These are phyloP conservation scores for Aspergillus fumigatus DNA, from an alignment of 2,329 filamentous ascomycete species.

Conservation along the genomic window DNA sequence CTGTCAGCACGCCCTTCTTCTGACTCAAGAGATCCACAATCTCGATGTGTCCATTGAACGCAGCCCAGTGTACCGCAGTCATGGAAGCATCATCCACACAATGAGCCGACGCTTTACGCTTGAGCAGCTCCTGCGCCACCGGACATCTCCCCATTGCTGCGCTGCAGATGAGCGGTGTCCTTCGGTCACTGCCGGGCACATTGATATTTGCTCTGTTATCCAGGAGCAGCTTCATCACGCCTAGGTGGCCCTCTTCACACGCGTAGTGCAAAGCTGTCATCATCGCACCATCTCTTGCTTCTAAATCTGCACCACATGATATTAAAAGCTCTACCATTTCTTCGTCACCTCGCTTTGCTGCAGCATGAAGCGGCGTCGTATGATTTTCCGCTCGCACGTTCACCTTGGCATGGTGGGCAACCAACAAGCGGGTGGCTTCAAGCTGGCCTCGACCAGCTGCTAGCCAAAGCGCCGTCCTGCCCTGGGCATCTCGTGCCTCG, in stretches of 20 bases:
- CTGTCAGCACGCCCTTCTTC: conserved; percentile 24
- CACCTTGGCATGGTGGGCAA: conserved; percentile 29
- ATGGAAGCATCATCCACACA: conserved; percentile 30
- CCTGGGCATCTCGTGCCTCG: conserved; percentile 27
- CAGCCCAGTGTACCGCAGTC: conserved; percentile 38
- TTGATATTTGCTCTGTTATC: conserved; percentile 31
- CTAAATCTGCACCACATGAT: conserved; percentile 29
- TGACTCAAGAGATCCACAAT: conserved; percentile 30
- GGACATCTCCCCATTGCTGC: conserved; percentile 26
- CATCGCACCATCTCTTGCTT: conserved; percentile 33
- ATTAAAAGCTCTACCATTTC: conserved; percentile 31
- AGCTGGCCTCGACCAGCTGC: conserved; percentile 33
- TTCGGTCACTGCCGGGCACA: conserved; percentile 25
- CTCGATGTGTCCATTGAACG: conserved; percentile 36
- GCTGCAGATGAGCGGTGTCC: conserved; percentile 35
- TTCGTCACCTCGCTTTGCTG: conserved; percentile 30
- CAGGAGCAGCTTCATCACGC: conserved; percentile 26
- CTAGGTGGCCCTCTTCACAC: conserved; percentile 26
- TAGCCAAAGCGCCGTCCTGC: conserved; percentile 33
- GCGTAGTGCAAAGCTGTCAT: conserved; percentile 36
- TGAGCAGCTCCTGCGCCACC: conserved; percentile 28
- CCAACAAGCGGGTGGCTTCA: conserved; percentile 28
- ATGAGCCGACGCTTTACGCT: conserved; percentile 26
- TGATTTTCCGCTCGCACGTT: conserved; percentile 32
- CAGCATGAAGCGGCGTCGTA: conserved; percentile 32